phyloP scores from a whole-genome alignment of 495 filamentous ascomycete species.

The Aspergillus mulundensis region DNA sequence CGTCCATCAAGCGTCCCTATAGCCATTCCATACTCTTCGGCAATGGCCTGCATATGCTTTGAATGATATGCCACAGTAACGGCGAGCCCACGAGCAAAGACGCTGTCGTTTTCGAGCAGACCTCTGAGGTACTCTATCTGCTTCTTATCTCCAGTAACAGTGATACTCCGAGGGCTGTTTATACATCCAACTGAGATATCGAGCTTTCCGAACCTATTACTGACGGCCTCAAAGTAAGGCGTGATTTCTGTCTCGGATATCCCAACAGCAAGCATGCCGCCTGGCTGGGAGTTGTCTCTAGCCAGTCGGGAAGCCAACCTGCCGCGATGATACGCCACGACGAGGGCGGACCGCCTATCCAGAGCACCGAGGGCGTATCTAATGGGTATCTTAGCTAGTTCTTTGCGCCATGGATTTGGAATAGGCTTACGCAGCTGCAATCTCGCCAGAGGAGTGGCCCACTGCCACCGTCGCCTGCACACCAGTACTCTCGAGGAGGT shows the following conservation, averaged over 20 bases:
- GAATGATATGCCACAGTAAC: conserved; percentile 31
- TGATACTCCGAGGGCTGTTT: conserved; percentile 51
- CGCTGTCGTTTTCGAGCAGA: neutral
- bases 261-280: too few species aligned
- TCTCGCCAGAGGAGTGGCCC: conserved; percentile 28
- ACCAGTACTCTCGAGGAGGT: conserved; percentile 14
- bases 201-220: conserved; percentile 39
- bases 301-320: neutral
- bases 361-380: neutral
- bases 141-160: conserved; percentile 38
- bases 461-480: conserved; percentile 17
- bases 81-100: conserved; percentile 18
- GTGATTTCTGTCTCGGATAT: neutral
- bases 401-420: neutral
- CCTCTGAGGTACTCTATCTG: neutral
- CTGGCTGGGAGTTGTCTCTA: too few species aligned
- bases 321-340: conserved; percentile 25
- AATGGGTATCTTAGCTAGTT: too few species aligned
- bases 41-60: conserved; percentile 30
- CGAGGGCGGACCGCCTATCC: conserved; percentile 15
- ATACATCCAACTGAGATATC: conserved; percentile 42
- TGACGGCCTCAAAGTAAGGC: neutral
- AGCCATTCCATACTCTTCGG: conserved; percentile 34
- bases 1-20: conserved; percentile 24
- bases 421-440: conserved; percentile 25